phyloP scores from a whole-genome alignment of 2,329 filamentous ascomycete genomes.

The Penicillium griseofulvum region DNA sequence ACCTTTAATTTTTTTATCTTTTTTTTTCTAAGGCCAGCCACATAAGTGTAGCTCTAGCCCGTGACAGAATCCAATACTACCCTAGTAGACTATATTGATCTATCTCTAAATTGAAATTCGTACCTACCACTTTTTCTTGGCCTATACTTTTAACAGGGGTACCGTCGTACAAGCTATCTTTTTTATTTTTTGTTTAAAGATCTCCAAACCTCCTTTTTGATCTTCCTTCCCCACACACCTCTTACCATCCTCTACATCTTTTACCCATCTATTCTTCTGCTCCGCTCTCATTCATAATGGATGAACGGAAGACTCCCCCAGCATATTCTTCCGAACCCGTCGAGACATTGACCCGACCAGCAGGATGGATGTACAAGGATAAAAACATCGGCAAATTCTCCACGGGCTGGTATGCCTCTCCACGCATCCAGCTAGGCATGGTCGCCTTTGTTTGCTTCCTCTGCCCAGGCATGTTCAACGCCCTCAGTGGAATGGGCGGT shows the following conservation, averaged over 20 bases:
- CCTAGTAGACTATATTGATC: not conserved
- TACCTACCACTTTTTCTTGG: not conserved
- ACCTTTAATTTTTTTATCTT: not conserved
- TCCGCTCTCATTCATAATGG: not conserved
- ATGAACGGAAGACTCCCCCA: not conserved
- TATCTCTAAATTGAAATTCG: not conserved
- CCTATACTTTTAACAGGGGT: not conserved
- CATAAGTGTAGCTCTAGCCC: not conserved
- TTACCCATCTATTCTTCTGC: not conserved
- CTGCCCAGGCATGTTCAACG: conserved; percentile 67
- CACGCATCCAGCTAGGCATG: conserved; percentile 64
- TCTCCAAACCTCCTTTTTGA: not conserved
- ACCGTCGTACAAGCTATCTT: not conserved
- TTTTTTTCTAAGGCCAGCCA: not conserved
- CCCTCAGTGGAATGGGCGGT: conserved; percentile 59
- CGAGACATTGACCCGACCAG: conserved; percentile 7
- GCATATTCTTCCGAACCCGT: not conserved
- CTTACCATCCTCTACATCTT: not conserved
- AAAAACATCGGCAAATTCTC: conserved; percentile 51
- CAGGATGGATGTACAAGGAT: conserved; percentile 56
- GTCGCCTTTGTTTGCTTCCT: conserved; percentile 66
- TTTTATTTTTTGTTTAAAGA: not conserved
- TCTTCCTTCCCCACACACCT: not conserved
- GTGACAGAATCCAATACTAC: conserved; percentile 3
- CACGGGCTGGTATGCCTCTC: conserved; percentile 66